These are phyloP conservation scores for Aspergillus affinis DNA, from an alignment of 495 filamentous ascomycete species.

Conservation along the genomic window DNA sequence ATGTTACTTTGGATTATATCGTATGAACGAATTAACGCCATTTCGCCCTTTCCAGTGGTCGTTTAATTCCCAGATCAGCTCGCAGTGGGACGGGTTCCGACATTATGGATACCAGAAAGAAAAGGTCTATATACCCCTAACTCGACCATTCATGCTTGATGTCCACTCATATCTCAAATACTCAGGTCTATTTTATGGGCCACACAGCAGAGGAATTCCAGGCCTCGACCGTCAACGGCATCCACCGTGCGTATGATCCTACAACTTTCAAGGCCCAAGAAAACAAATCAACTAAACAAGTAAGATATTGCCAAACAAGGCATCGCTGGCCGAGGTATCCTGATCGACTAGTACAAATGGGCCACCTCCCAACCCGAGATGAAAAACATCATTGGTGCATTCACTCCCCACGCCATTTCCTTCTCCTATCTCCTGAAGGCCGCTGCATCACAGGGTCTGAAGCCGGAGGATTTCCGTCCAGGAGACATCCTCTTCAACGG, in stretches of 20 bases:
- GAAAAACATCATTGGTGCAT: conserved; percentile 20
- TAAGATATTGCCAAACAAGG: conserved; percentile 26
- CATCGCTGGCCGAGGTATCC: conserved; percentile 48
- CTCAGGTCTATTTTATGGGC: conserved; percentile 54
- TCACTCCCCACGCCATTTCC: conserved; percentile 36
- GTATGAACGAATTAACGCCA: too few relatives aligned
- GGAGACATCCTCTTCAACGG: conserved; percentile 9
- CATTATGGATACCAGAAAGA: conserved; percentile 40
- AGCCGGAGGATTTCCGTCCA: conserved; percentile 21
- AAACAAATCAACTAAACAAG: background rate
- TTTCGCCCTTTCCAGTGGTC: too few relatives aligned
- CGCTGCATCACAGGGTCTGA: conserved; percentile 20
- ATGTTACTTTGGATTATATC: too few relatives aligned
- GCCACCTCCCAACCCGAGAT: conserved; percentile 16
- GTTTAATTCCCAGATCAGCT: conserved; percentile 21
- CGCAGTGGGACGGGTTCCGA: conserved; percentile 53
- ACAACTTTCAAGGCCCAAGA: too few relatives aligned
- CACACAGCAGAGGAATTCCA: conserved; percentile 53
- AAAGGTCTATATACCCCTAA: conserved; percentile 4
- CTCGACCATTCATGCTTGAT: too few relatives aligned
- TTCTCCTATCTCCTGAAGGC: conserved; percentile 44
- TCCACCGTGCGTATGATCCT: conserved; percentile 21
- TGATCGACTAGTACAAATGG: conserved; percentile 51
- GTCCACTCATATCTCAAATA: background rate
- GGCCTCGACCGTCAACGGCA: conserved; percentile 23